Percentiles rank a stretch among this genome's conserved stretches.
These are phyloP conservation scores for Bombardia bombarda DNA, from an alignment of 495 filamentous ascomycete genomes.

Conservation along the genomic window DNA sequence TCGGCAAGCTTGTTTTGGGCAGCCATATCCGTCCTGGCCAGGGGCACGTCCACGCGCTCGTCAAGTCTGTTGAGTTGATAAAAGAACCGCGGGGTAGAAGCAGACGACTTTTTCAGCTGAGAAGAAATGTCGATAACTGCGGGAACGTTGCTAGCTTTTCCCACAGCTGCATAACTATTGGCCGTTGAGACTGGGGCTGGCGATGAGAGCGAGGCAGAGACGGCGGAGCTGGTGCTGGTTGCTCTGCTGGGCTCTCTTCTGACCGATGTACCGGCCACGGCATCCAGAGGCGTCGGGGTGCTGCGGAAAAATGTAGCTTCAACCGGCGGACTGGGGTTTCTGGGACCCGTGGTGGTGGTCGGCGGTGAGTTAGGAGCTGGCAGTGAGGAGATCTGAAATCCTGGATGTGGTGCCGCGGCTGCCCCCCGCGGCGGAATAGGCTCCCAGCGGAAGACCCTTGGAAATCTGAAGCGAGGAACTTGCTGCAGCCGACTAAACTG, in stretches of 20 bases:
- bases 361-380: neutral
- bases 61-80: constrained; percentile 22
- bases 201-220: no score
- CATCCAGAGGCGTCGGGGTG: no score
- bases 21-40: constrained; percentile 11
- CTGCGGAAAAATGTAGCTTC: no score
- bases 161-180: constrained; percentile 14
- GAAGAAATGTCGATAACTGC: constrained; percentile 18
- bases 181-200: no score
- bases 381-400: neutral
- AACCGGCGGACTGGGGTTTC: no score
- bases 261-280: no score
- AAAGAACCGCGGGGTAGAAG: constrained; percentile 5
- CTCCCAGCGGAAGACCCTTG: constrained; percentile 29
- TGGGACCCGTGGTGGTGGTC: no score
- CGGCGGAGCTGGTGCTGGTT: no score
- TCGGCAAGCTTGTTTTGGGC: constrained; percentile 18
- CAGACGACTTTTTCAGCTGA: constrained; percentile 4
- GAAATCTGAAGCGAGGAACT: constrained; percentile 19
- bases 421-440: no score
- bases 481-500: constrained; percentile 24
- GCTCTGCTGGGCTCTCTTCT: no score
- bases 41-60: constrained; percentile 27
- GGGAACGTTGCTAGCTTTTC: constrained; percentile 1
- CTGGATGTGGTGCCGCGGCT: no score